Base-by-base conservation (phyloP, 768 basidiomycete species). In the Scleroderma citrinum region DNA sequence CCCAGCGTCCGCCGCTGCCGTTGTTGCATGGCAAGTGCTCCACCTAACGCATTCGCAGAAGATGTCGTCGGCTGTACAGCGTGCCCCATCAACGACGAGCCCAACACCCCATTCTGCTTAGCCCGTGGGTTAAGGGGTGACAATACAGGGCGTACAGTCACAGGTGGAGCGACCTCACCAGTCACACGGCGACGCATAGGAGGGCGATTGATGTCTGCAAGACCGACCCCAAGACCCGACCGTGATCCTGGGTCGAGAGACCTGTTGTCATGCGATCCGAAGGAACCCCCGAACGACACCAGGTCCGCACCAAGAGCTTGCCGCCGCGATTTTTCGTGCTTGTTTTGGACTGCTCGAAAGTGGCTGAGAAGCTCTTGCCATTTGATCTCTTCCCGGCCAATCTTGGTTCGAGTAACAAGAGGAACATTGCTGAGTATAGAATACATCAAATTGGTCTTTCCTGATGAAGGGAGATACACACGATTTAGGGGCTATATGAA, bases 301-400 rank as follows among this genome's bases (percentile, higher is more conserved):
- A 64, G 71, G 48, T 92, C 86, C 13, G 75, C 69, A n/a, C 86
- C 87, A 7, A 85, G 69, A 0, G 83, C 81, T 55, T 82, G 84
- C 32, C 94, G 75, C 24, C 93, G 81, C 4, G 92, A 81, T 62
- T 93, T 94, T 70, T 98, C 94, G 62, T 98, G 94, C 57, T 83
- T 87, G 30, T 78, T 75, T 67, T 99, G 96, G 1, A 96, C 83
- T 0, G 80, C 72, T 16, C 94, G 84, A 74, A 99, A 99, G 65
- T 99, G 96, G 4, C 78, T 76, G 10, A 98, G 77, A 0, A 99
- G 76, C 52, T 98, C 96, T 61, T 85, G 84, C 96, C 96, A 99
- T 63, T 96, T 97, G 64, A 99, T 96, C 46, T 96, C 92, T 37
- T 90, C 92, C 21, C 88, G 79, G 26, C 81, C 72, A 0, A 84